Evolutionary conservation across 345 rosid genomes (phyloP), one percentile per base, ranked within the genome.

Genomic region (Populus tremula): DNA sequence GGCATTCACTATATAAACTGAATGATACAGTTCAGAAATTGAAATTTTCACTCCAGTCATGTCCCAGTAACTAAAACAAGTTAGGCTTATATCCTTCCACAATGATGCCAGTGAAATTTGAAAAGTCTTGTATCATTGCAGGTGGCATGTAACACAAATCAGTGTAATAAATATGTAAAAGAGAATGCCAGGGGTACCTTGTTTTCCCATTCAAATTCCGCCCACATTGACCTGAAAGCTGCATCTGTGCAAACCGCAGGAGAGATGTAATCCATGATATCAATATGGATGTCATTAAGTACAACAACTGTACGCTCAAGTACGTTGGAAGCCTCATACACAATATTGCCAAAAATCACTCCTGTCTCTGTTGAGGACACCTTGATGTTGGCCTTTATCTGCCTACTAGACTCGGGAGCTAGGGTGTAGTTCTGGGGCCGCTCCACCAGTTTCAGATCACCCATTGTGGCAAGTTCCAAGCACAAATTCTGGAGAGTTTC

Each of bases 191-290:
- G 47, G 54, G 6, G 53, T 84, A 94, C 98, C 97, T 94, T 94
- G 89, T 94, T 94, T 86, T 94, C 98, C 98, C 98, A 94, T 85
- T 94, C 98, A 77, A 94, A 94, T 77, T 94, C 98, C n/a, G 97
- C 97, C 98, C 98, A 96, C 99, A 96, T 96, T 27, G 96, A 86
- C 82, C 97, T 89, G 77, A 96, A 96, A 70, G 97, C 98, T 79
- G 89, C 87, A 68, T 96, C 99, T 31, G 94, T 80, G 76, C 99
- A 93, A 76, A 85, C 88, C 14, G 98, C 98, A 25, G 99, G 99
- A 82, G 99, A 93, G 72, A 95, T 95, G 63, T 94, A 94, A 84
- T 94, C 98, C 97, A 94, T 94, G 81, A 94, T 94, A 85, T 92
- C 98, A 27, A 94, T 92, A 62, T 94, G 98, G 77, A 94, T 94